Base-by-base conservation (phyloP, 495 filamentous ascomycete genomes). In the Sporormia fimetaria region DNA sequence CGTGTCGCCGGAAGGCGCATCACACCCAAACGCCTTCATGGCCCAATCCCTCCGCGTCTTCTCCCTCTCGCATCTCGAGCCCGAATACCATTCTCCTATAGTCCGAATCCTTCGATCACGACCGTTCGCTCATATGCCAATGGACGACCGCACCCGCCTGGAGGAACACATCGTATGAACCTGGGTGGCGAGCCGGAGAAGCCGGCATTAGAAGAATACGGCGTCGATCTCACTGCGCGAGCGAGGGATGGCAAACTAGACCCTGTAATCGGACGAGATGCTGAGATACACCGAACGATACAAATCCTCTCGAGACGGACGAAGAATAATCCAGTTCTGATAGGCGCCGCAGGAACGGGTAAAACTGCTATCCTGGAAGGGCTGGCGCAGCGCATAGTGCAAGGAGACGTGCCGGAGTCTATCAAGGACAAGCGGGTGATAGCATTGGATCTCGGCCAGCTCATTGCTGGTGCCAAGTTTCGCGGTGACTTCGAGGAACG, bases 341-440 rank as follows among this genome's bases (percentile, higher is more conserved):
- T 95, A 44, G 90, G 90, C 51, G 75, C 73, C 21, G 87, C 90
- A 4, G 90, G 90, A 51, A 94, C 87, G 10, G 90, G 90, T 33
- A 98, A 98, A 62, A 98, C 90, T 1, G 90, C 90, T 1, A 82
- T 96, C 21, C 57, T 98, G 8, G 90, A 98, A 64, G 90, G 90
- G 1, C 64, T 98, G 46, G 87, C 90, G 17, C 79, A 88, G 59
- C 69, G 88, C 24, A 96, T 98, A 57, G 82, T 93, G 2, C 70
- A 74, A 44, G 90, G 90, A 0, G 88, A 93, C 64, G 88, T 98
- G 1, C 90, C 90, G 0, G 90, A 96, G 60, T 93, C 84, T 54
- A 82, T 98, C 64, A 94, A 95, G 63, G 78, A 93, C 48, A 98
- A 96, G 59, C 69, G 76, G 24, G 90, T 98, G 9, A 72, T 96